A percentile compares a stretch with the other conserved stretches of the same genome.
phyloP scores from a whole-genome alignment of 768 basidiomycete species.

The Paxillus rubicundulus region DNA sequence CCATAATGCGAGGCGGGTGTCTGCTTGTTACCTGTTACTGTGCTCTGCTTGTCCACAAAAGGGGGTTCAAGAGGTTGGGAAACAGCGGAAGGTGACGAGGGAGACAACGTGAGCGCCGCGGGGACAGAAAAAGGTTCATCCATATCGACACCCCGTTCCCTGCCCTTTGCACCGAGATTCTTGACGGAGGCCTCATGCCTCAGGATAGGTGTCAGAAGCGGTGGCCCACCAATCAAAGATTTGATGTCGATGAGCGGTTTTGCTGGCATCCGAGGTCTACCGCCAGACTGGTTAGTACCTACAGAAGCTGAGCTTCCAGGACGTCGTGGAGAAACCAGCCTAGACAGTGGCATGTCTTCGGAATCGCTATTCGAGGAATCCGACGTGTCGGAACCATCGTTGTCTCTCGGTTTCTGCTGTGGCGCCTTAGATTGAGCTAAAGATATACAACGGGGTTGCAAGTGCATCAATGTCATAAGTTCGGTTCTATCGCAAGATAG shows the following conservation, averaged over 20 bases:
- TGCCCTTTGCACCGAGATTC: slow-evolving; percentile 14
- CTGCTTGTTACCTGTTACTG: not conserved
- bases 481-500: not conserved
- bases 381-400: slow-evolving; percentile 24
- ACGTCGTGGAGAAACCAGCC: slow-evolving; percentile 57
- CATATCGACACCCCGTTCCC: slow-evolving; percentile 20
- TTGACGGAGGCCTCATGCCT: slow-evolving; percentile 29
- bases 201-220: slow-evolving; percentile 29
- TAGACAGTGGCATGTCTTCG: slow-evolving; percentile 63
- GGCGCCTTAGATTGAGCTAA: slow-evolving; percentile 6
- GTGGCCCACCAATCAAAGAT: slow-evolving; percentile 35
- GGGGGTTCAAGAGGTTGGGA: slow-evolving; percentile 10
- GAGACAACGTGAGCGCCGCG: slow-evolving; percentile 19
- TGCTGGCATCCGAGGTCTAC: slow-evolving; percentile 31
- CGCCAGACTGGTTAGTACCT: slow-evolving; percentile 25
- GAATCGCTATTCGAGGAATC: slow-evolving; percentile 43
- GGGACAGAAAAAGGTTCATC: slow-evolving; percentile 32
- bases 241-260: slow-evolving; percentile 46
- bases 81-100: slow-evolving; percentile 18
- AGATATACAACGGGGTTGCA: not conserved
- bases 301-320: slow-evolving; percentile 59
- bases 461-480: not conserved
- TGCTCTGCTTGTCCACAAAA: slow-evolving; percentile 4
- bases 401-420: slow-evolving; percentile 7
- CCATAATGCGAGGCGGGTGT: slow-evolving; percentile 10